Evolutionary conservation across 371 early-diverging fungal genomes (phyloP).

Genomic region (Mortierella sp.): DNA sequence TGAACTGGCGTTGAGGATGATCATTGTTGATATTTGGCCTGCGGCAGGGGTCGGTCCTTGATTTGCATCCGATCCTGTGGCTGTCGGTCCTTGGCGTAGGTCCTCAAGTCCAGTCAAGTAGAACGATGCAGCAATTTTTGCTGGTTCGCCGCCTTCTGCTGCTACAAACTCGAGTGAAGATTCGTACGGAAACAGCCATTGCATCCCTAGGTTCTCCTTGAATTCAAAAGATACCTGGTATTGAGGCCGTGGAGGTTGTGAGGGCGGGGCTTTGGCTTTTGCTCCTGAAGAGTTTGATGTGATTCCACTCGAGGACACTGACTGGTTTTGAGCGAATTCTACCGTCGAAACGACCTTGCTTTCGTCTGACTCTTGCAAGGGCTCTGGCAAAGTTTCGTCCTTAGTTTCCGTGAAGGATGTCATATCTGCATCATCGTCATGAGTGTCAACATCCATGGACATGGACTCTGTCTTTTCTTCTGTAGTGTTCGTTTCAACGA

Average conservation of each 20-base stretch:
- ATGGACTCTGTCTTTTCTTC: not conserved
- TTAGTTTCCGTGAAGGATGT: too few relatives aligned
- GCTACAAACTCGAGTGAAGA: slow-evolving; percentile 36
- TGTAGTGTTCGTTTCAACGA: too few relatives aligned
- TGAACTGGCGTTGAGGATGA: slow-evolving; percentile 33
- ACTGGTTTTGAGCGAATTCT: not conserved
- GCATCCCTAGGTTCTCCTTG: slow-evolving; percentile 43
- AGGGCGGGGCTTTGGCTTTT: not conserved
- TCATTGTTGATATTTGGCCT: slow-evolving; percentile 41
- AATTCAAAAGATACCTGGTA: slow-evolving; percentile 47
- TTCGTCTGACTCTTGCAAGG: not conserved
- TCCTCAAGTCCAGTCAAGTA: slow-evolving; percentile 32
- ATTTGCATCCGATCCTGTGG: not conserved
- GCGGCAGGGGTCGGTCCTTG: slow-evolving; percentile 7
- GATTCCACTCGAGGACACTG: not conserved
- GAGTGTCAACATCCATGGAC: not conserved
- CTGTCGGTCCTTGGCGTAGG: not conserved
- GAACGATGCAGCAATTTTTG: slow-evolving; percentile 43
- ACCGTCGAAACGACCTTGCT: not conserved
- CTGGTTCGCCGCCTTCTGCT: slow-evolving; percentile 19
- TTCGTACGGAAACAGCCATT: slow-evolving; percentile 49
- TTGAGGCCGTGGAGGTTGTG: slow-evolving; percentile 21
- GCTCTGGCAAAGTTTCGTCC: too few relatives aligned
- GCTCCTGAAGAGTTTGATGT: slow-evolving; percentile 10
- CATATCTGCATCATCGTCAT: not conserved